Conservation (phyloP, 495 filamentous ascomycete species). For the Apiosordaria backusii region DNA sequence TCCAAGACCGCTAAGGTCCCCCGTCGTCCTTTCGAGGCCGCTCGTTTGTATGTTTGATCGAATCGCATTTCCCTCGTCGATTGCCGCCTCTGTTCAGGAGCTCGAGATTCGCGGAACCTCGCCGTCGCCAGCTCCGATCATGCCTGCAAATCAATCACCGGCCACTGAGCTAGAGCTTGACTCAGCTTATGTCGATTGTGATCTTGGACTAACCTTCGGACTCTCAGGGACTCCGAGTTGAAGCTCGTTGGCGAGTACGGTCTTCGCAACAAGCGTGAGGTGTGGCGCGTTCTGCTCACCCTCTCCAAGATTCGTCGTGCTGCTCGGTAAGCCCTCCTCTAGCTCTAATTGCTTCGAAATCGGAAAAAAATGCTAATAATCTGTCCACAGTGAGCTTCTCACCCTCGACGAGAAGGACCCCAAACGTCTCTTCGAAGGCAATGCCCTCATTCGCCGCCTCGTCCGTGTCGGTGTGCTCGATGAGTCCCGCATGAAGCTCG, state of each 20-base stretch:
- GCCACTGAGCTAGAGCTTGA: constrained; percentile 98
- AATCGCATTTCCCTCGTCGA: constrained; percentile 18
- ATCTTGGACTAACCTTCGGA: constrained; percentile 46
- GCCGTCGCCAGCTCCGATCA: constrained; percentile 14
- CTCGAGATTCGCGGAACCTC: constrained; percentile 32
- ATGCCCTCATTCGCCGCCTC: constrained; percentile 98
- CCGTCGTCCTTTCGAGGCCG: constrained; percentile 86
- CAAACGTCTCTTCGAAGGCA: constrained; percentile 99
- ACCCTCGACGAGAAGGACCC: constrained; percentile 99
- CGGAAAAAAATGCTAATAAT: constrained; percentile 12
- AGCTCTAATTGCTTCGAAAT: neutral
- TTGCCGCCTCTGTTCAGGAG: constrained; percentile 48
- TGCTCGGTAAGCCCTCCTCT: constrained; percentile 71
- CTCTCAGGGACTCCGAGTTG: constrained; percentile 90
- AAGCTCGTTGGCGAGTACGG: constrained; percentile 99
- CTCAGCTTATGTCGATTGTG: constrained; percentile 92
- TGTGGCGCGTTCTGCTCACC: constrained; percentile 98
- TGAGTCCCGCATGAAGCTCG: constrained; percentile 99
- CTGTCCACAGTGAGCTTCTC: constrained; percentile 78
- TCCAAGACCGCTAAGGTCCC: constrained; percentile 99
- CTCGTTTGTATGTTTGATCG: constrained; percentile 73
- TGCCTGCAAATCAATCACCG: constrained; percentile 51
- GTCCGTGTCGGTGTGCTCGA: constrained; percentile 99
- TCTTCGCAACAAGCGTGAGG: constrained; percentile 99
- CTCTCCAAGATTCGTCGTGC: constrained; percentile 99